phyloP scores from a whole-genome alignment of 208 protist genomes.

The Tritrichomonas musculus region DNA sequence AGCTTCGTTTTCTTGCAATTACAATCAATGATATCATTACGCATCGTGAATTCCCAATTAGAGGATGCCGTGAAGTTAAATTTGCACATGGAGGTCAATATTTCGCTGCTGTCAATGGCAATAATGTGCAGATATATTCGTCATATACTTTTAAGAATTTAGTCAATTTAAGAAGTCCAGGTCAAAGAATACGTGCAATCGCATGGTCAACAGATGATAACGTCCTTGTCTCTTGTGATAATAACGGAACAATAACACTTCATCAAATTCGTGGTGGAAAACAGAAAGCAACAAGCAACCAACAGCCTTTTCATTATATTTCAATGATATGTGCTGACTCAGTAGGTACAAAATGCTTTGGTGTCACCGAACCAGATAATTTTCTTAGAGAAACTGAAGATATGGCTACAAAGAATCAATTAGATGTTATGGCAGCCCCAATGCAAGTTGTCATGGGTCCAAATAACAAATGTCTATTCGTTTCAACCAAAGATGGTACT shows the following conservation, averaged over 20 bases:
- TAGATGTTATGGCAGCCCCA: background rate
- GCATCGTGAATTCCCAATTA: background rate
- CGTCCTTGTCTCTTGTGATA: background rate
- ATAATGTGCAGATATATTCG: background rate
- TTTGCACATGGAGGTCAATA: conserved; percentile 21
- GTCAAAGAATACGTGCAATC: background rate
- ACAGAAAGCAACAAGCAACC: background rate
- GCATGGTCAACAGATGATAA: conserved; percentile 21
- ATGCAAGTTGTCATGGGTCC: background rate
- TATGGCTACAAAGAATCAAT: background rate
- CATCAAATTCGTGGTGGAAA: background rate
- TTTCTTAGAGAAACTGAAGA: background rate
- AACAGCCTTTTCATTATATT: background rate
- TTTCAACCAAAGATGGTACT: conserved; percentile 1
- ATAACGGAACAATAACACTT: background rate
- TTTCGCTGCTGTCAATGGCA: background rate
- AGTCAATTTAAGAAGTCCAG: background rate
- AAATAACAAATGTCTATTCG: background rate
- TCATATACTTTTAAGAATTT: conserved; percentile 3
- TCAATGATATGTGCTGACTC: background rate
- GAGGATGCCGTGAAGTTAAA: background rate
- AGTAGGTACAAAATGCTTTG: background rate
- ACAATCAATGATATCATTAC: background rate
- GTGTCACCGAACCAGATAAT: background rate
- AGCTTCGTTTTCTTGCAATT: background rate